Base-by-base conservation (phyloP, 164 flowering plant species). In the Nelumbo lutea region DNA sequence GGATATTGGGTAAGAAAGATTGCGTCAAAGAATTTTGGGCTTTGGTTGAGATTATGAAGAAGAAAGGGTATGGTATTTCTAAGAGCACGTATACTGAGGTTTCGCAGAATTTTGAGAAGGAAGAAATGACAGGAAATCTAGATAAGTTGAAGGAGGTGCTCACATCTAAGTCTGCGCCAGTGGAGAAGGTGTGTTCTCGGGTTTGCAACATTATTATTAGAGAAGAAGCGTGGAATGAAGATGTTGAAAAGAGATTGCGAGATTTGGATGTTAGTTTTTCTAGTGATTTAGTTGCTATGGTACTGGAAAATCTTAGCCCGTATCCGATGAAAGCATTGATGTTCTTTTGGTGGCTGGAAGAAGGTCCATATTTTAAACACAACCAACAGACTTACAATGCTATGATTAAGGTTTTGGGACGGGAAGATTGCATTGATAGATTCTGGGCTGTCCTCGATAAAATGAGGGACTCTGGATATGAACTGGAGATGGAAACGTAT, bases 271-370 rank as follows among this genome's bases (percentile, higher is more conserved):
- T 77, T 56, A n/a, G 53, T 9, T 86, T 81, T 60, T 74, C 88
- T 0, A 75, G 77, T 59, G 84, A 87, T 66, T 67, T 86, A 67
- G 88, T 90, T 62, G 61, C 60, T 51, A 61, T 61, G 74, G 80
- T 84, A 46, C 46, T 90, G 71, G 88, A 82, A 52, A 77, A 70
- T 57, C 79, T 91, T 50, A 79, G 56, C 8, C 6, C 27, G 42
- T 85, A 87, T 55, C 87, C 87, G 0, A 59, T 46, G 57, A 88
- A 87, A 71, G 90, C 86, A 1, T 77, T 88, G 73, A 75, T 85
- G 68, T 86, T 88, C 72, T 90, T 90, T 56, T 75, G 82, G 74
- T 90, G 96, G 96, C 70, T 86, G 59, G 83, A 80, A 59, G 91
- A 85, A 75, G 77, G 78, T 68, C 84, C 77, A 5, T 42, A 79